Evolutionary conservation across 2,329 filamentous ascomycete genomes (phyloP).

Genomic region (Fusarium globosum): DNA sequence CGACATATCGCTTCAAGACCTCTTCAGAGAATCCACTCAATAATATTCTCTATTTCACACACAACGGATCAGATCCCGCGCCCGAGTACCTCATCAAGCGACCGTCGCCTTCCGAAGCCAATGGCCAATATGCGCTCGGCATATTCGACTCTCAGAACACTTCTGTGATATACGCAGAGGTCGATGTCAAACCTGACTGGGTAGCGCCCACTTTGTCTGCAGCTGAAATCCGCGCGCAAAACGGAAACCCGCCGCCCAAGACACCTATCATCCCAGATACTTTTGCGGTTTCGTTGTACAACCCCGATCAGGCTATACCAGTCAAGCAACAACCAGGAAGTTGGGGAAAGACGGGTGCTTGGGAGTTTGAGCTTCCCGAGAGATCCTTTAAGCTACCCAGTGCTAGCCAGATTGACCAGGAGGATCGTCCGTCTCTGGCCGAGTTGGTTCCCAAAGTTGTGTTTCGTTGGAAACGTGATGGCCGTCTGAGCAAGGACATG

Average conservation of each 20-base stretch:
- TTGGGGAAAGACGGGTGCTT: constrained; percentile 83
- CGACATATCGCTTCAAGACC: constrained; percentile 70
- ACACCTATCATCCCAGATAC: constrained; percentile 78
- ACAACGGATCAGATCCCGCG: constrained; percentile 83
- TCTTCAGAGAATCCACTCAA: constrained; percentile 64
- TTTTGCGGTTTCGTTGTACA: constrained; percentile 91
- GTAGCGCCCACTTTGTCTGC: constrained; percentile 83
- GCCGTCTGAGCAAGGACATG: constrained; percentile 86
- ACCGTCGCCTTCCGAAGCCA: constrained; percentile 74
- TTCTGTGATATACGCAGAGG: constrained; percentile 87
- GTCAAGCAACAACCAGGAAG: constrained; percentile 78
- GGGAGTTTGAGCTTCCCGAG: constrained; percentile 94
- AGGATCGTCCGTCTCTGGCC: constrained; percentile 53
- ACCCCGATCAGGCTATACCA: constrained; percentile 84
- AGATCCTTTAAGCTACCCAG: constrained; percentile 86
- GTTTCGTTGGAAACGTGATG: constrained; percentile 91
- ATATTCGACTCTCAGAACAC: constrained; percentile 84
- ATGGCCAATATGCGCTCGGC: constrained; percentile 87
- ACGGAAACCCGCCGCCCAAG: constrained; percentile 68
- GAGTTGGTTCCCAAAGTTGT: constrained; percentile 77
- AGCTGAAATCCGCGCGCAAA: constrained; percentile 79
- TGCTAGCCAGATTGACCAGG: constrained; percentile 79
- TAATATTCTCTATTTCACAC: constrained; percentile 68
- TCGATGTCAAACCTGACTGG: constrained; percentile 87
- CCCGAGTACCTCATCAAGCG: constrained; percentile 85